Conservation (phyloP, 2,329 filamentous ascomycete species). For the Colletotrichum lindemuthianum region DNA sequence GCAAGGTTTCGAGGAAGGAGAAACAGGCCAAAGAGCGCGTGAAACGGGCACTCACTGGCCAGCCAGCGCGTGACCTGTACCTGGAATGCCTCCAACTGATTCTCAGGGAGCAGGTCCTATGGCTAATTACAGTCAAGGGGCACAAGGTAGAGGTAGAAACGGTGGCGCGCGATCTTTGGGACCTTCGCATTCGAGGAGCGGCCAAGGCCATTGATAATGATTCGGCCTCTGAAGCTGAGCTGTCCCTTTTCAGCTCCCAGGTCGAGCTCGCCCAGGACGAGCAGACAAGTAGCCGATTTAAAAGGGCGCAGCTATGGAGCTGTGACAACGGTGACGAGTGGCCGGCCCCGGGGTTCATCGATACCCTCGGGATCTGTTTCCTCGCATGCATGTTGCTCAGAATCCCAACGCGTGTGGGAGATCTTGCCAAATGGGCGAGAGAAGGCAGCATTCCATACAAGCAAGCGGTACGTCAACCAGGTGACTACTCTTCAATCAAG, state of each 20-base stretch:
- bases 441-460: slow-evolving; percentile 77
- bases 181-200: slow-evolving; percentile 67
- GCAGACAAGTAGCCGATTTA: slow-evolving; percentile 43
- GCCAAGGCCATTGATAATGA: slow-evolving; percentile 45
- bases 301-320: slow-evolving; percentile 54
- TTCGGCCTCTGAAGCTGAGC: slow-evolving; percentile 40
- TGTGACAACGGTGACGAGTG: slow-evolving; percentile 58
- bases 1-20: slow-evolving; percentile 65
- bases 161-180: slow-evolving; percentile 87
- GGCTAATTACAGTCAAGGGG: slow-evolving; percentile 73
- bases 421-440: slow-evolving; percentile 75
- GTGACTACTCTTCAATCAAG: background rate
- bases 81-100: slow-evolving; percentile 87
- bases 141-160: slow-evolving; percentile 80
- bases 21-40: slow-evolving; percentile 66
- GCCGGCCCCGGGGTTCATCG: slow-evolving; percentile 74
- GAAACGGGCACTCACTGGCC: slow-evolving; percentile 68
- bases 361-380: slow-evolving; percentile 83
- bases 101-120: slow-evolving; percentile 81
- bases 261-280: slow-evolving; percentile 39
- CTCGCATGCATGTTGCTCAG: slow-evolving; percentile 79
- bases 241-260: slow-evolving; percentile 53
- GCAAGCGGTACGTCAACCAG: slow-evolving; percentile 63
- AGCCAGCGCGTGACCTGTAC: slow-evolving; percentile 79
- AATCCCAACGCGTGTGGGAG: slow-evolving; percentile 78